These are phyloP conservation scores for Colletotrichum lupini DNA, from an alignment of 2,329 filamentous ascomycete species.

Conservation along the genomic window DNA sequence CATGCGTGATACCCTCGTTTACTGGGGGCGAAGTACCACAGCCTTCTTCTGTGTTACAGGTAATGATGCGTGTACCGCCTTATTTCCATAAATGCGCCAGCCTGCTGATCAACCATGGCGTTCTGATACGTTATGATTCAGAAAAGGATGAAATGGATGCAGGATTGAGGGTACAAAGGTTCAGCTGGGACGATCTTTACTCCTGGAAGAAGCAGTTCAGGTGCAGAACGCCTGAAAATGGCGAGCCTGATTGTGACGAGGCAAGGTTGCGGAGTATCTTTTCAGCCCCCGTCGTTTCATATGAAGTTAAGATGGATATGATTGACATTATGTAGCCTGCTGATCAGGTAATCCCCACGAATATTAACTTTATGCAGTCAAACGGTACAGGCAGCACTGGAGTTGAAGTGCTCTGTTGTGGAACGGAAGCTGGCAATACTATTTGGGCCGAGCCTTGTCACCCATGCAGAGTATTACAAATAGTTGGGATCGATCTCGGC, in stretches of 20 bases:
- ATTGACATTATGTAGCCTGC: no score
- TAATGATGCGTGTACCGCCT: not conserved
- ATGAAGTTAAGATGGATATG: no score
- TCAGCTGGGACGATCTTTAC: not conserved
- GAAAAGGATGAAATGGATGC: not conserved
- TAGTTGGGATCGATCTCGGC: no score
- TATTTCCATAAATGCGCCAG: not conserved
- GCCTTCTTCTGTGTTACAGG: not conserved
- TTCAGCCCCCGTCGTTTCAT: no score
- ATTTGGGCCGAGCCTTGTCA: not conserved
- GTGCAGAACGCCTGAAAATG: not conserved
- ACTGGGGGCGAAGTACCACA: not conserved
- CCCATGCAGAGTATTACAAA: not conserved
- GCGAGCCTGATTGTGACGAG: not conserved
- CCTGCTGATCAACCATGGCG: not conserved
- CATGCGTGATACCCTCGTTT: not conserved
- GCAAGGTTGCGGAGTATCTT: not conserved
- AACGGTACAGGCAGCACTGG: no score
- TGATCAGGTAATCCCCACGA: no score
- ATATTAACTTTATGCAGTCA: no score
- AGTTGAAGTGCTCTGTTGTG: no score
- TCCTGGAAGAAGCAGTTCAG: not conserved
- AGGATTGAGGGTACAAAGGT: not conserved
- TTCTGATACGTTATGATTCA: not conserved
- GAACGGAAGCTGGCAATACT: no score